Percentiles rank a stretch among this genome's conserved stretches.
Conservation (phyloP, 768 basidiomycete species). For the Mycena belliarum region DNA sequence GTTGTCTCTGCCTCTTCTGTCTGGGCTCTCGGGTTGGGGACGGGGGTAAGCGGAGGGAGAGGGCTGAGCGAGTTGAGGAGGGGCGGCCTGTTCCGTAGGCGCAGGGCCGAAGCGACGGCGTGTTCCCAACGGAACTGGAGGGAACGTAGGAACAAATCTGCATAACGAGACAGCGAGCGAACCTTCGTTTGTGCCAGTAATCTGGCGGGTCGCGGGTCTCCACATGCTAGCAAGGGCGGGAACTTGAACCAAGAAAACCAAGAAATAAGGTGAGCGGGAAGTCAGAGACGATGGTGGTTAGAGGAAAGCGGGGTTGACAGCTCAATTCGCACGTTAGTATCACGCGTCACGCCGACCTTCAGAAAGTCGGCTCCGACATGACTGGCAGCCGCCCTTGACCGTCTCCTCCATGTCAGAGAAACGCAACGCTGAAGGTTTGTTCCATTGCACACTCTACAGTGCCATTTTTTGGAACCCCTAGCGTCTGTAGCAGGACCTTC, state of each 20-base stretch:
- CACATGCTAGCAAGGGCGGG: conserved; percentile 61
- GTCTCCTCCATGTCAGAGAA: conserved; percentile 36
- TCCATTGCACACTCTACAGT: conserved; percentile 23
- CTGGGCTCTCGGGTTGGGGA: conserved; percentile 52
- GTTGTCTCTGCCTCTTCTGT: conserved; percentile 69
- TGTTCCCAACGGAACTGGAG: conserved; percentile 75
- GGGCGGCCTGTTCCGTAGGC: conserved; percentile 76
- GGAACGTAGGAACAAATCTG: conserved; percentile 19
- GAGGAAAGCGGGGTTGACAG: conserved; percentile 22
- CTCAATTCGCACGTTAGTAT: neutral
- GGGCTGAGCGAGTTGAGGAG: conserved; percentile 85
- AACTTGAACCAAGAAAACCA: conserved; percentile 32
- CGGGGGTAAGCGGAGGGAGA: conserved; percentile 86
- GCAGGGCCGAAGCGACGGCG: conserved; percentile 92
- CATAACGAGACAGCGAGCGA: conserved; percentile 28
- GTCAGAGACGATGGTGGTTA: conserved; percentile 31
- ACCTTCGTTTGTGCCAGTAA: conserved; percentile 94
- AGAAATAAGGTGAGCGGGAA: conserved; percentile 22
- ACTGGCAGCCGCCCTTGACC: neutral
- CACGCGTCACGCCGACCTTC: neutral
- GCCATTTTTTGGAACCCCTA: conserved; percentile 47
- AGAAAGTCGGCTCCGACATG: neutral
- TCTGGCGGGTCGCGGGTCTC: conserved; percentile 86
- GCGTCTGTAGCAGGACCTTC: conserved; percentile 34
- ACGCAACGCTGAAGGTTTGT: conserved; percentile 41